Conservation (phyloP, 2,329 filamentous ascomycete genomes). For the Lecanoromycetidae sp. region DNA sequence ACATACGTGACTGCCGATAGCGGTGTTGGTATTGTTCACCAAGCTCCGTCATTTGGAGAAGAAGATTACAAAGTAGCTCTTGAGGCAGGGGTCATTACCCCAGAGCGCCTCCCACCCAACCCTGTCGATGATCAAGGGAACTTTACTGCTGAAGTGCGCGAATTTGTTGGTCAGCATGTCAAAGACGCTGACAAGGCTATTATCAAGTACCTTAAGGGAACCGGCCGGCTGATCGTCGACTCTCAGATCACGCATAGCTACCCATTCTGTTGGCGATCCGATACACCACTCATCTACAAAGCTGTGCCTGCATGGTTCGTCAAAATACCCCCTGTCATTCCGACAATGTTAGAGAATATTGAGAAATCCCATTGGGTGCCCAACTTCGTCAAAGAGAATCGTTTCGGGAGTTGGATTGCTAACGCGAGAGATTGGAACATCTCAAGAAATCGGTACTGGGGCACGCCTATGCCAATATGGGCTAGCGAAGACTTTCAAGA, state of each 20-base stretch:
- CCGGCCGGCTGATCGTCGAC: slow-evolving; percentile 67
- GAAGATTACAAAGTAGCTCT: slow-evolving; percentile 84
- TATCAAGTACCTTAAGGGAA: slow-evolving; percentile 72
- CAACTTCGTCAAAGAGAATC: slow-evolving; percentile 75
- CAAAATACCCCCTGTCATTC: slow-evolving; percentile 69
- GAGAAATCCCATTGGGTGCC: slow-evolving; percentile 88
- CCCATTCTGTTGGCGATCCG: slow-evolving; percentile 88
- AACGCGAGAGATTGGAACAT: slow-evolving; percentile 95
- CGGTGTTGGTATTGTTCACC: slow-evolving; percentile 88
- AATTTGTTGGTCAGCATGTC: slow-evolving; percentile 79
- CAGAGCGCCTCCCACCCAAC: slow-evolving; percentile 69
- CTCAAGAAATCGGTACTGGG: slow-evolving; percentile 89
- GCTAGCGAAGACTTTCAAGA: slow-evolving; percentile 81
- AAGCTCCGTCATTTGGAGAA: slow-evolving; percentile 86
- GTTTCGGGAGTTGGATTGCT: slow-evolving; percentile 82
- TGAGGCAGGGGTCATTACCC: slow-evolving; percentile 62
- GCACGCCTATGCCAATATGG: slow-evolving; percentile 85
- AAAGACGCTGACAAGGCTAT: slow-evolving; percentile 89
- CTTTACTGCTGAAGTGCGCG: slow-evolving; percentile 63
- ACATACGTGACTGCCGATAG: slow-evolving; percentile 80
- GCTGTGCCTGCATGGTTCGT: slow-evolving; percentile 94
- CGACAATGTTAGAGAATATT: slow-evolving; percentile 81
- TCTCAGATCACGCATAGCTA: slow-evolving; percentile 85
- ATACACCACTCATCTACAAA: slow-evolving; percentile 84
- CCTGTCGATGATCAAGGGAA: slow-evolving; percentile 75